Percentiles rank a stretch among this genome's conserved stretches.
Evolutionary conservation across 345 rosid species (phyloP).

Genomic region (Lepidium africanum): DNA sequence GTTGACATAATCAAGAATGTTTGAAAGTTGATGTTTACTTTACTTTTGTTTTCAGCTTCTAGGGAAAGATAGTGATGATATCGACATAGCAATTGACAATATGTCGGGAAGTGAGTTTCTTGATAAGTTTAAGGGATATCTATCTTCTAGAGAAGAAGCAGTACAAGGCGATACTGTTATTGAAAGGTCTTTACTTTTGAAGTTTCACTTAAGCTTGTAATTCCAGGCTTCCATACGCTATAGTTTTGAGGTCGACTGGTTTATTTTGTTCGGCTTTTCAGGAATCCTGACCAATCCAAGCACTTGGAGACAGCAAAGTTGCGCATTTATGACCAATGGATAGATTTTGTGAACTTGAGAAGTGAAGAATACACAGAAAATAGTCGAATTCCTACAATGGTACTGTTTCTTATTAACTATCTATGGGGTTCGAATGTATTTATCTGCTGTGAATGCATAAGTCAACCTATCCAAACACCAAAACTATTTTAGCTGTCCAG

Average conservation of each 20-base stretch:
- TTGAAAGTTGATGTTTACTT: not conserved
- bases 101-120: constrained; percentile 81
- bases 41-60: constrained; percentile 51
- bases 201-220: not conserved
- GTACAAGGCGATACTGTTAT: constrained; percentile 66
- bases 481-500: not conserved
- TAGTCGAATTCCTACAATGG: constrained; percentile 90
- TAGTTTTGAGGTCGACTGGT: not conserved
- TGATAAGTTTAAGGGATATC: constrained; percentile 60
- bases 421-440: not conserved
- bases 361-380: constrained; percentile 78
- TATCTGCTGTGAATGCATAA: not conserved
- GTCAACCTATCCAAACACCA: not conserved
- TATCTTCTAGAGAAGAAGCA: constrained; percentile 53
- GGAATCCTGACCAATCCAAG: constrained; percentile 95
- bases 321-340: constrained; percentile 80
- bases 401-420: not conserved
- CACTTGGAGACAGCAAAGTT: constrained; percentile 93
- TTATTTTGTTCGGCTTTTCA: constrained; percentile 28
- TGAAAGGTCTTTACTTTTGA: constrained; percentile 37
- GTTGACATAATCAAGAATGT: not conserved
- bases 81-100: constrained; percentile 81
- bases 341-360: constrained; percentile 91
- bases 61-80: constrained; percentile 84
- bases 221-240: not conserved